Base-by-base conservation (phyloP, 140 eudicot genomes). In the Stevia rebaudiana region DNA sequence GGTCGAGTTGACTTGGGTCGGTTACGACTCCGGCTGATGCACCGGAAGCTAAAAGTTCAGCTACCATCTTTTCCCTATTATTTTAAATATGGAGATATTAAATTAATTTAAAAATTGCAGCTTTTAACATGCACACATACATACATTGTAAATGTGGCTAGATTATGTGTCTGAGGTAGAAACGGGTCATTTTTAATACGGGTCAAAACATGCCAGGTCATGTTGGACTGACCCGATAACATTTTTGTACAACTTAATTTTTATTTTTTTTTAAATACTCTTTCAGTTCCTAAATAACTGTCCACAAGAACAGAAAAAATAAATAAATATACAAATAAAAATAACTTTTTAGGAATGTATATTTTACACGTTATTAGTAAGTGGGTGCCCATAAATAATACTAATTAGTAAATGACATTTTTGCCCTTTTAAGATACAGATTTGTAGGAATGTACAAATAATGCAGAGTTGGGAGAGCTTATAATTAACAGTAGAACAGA, bases 11-110 rank as follows among this genome's bases (percentile, higher is more conserved):
- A 65, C 65, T 85, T n/a, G 99, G 99, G 74, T 94, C 97, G 16
- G 99, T 94, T 61, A 94, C 89, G 31, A 95, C 97, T 56, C 94
- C 90, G 46, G 99, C 83, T 13, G 79, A 85, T 64, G 99, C 99
- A 56, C 99, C 97, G 3, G 81, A 78, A 7, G 99, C 99, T 31
- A 94, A 40, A 58, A 94, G 95, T 61, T 81, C 88, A 44, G 99
- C 99, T 64, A 94, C 95, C 99, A 85, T 88, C 60, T 83, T 85
- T 68, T 94, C 97, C 86, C 99, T 92, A 66, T 75, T 63, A 19
- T 25, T 49, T 33, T 54, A n/a, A 9, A 65, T 62, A 4, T 63
- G 47, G 12, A 63, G 16, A 37, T 18, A 49, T 15, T 35, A 33
- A 31, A 57, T 0, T 3, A 63, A 53, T 46, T 58, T 21, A 57